Percentiles rank a stretch among this genome's conserved stretches.
These are phyloP conservation scores for Ceriops tagal DNA, from an alignment of 345 rosid genomes.

Conservation along the genomic window DNA sequence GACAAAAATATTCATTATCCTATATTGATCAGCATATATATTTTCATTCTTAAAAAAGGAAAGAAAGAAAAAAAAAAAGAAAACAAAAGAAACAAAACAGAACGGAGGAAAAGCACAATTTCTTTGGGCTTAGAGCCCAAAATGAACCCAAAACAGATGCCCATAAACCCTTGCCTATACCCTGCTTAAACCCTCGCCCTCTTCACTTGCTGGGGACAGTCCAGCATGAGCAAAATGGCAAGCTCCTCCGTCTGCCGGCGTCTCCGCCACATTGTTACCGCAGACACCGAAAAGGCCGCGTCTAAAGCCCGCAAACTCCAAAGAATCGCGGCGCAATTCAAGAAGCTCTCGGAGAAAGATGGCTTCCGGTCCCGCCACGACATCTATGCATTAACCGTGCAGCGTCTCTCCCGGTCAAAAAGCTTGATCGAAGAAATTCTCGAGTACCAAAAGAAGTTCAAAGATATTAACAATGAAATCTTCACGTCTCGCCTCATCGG, in stretches of 20 bases:
- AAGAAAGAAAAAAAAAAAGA: too few species aligned
- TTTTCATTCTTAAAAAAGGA: too few species aligned
- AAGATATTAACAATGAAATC: constrained; percentile 51
- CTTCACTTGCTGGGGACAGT: too few species aligned
- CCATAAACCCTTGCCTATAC: too few species aligned
- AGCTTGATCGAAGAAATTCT: constrained; percentile 59
- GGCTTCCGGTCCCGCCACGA: constrained; percentile 13
- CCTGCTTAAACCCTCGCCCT: too few species aligned
- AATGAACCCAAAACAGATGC: too few species aligned
- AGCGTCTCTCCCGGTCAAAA: constrained; percentile 36
- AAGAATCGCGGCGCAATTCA: constrained; percentile 13
- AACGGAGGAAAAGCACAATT: too few species aligned
- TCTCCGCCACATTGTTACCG: constrained; percentile 13
- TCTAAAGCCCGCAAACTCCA: background rate
- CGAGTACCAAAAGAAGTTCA: constrained; percentile 63
- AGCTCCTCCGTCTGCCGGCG: background rate
- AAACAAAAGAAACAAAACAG: too few species aligned
- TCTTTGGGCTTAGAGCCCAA: too few species aligned
- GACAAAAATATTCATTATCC: too few species aligned
- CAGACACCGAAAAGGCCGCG: background rate
- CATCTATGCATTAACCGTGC: constrained; percentile 6
- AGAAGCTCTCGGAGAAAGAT: constrained; percentile 10
- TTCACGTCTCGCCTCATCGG: constrained; percentile 48
- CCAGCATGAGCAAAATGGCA: background rate
- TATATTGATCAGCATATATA: too few species aligned